Conservation (phyloP, 2,329 filamentous ascomycete species). For the Macroventuria anomochaeta region DNA sequence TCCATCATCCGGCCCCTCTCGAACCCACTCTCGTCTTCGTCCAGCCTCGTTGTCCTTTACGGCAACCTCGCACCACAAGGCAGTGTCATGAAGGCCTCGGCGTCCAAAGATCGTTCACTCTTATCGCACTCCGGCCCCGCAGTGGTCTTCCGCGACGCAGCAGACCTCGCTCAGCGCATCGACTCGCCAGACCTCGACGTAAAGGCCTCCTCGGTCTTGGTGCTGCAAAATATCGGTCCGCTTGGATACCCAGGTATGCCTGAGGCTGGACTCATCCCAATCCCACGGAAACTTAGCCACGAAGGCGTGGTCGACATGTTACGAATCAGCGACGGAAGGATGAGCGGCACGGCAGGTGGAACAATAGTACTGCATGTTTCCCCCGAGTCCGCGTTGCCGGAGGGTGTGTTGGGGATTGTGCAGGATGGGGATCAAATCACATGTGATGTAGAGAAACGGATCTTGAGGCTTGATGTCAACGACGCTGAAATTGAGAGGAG, state of each 20-base stretch:
- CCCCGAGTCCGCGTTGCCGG: slow-evolving; percentile 58
- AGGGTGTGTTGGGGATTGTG: slow-evolving; percentile 58
- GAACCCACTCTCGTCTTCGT: slow-evolving; percentile 80
- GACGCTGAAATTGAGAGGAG: slow-evolving; percentile 52
- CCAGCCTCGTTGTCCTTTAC: slow-evolving; percentile 82
- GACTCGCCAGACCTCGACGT: slow-evolving; percentile 71
- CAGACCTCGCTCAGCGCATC: slow-evolving; percentile 74
- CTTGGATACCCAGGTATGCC: slow-evolving; percentile 93
- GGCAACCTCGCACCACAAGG: slow-evolving; percentile 88
- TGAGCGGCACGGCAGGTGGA: slow-evolving; percentile 63
- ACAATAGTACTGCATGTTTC: slow-evolving; percentile 62
- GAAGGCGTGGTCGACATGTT: slow-evolving; percentile 61
- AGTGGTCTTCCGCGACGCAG: slow-evolving; percentile 82
- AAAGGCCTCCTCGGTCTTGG: slow-evolving; percentile 79
- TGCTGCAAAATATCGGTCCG: slow-evolving; percentile 89
- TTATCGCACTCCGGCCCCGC: slow-evolving; percentile 80
- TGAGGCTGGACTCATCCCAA: slow-evolving; percentile 82
- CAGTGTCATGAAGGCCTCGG: slow-evolving; percentile 91
- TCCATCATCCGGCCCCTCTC: slow-evolving; percentile 60
- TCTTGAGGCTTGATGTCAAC: slow-evolving; percentile 51
- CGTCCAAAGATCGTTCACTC: slow-evolving; percentile 74
- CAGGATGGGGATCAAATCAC: slow-evolving; percentile 57
- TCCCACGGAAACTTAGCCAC: slow-evolving; percentile 68
- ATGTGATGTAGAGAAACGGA: slow-evolving; percentile 54
- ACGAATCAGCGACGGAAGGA: slow-evolving; percentile 60